phyloP scores from a whole-genome alignment of 108 stramenopile genomes.

The Bacterosira constricta region DNA sequence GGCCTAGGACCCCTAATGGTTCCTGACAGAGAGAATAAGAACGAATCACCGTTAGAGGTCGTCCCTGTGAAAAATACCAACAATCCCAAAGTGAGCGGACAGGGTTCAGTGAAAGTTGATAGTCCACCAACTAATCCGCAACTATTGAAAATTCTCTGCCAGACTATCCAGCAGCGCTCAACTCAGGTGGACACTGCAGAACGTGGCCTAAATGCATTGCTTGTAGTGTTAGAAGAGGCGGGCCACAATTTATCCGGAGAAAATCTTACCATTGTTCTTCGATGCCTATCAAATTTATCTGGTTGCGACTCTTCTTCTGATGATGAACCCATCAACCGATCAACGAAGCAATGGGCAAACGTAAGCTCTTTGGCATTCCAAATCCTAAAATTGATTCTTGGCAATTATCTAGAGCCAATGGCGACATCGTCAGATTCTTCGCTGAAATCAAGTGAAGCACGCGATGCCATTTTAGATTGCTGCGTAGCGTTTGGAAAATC shows the following conservation, averaged over 20 bases:
- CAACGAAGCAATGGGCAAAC: conserved; percentile 64
- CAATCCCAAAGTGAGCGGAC: background rate
- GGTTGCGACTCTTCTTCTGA: conserved; percentile 21
- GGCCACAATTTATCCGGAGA: conserved; percentile 66
- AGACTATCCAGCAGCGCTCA: conserved; percentile 53
- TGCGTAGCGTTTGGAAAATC: conserved; percentile 87
- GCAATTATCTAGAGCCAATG: conserved; percentile 80
- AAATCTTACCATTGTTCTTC: conserved; percentile 59
- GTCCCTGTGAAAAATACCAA: conserved; percentile 1
- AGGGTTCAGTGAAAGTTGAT: background rate
- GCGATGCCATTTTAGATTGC: conserved; percentile 75
- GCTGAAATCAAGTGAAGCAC: conserved; percentile 44
- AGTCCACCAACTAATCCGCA: conserved; percentile 2
- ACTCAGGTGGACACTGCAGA: conserved; percentile 62
- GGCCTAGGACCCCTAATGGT: conserved; percentile 18
- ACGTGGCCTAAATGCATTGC: conserved; percentile 62
- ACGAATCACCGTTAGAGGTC: conserved; percentile 28
- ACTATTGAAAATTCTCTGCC: conserved; percentile 71
- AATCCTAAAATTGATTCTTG: conserved; percentile 89
- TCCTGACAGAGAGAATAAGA: conserved; percentile 1
- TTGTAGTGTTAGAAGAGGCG: conserved; percentile 71
- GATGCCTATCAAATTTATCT: conserved; percentile 60
- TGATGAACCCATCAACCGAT: conserved; percentile 42
- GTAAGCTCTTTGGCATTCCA: conserved; percentile 81
- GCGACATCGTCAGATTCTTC: conserved; percentile 19